A percentile compares a stretch with the other conserved stretches of the same genome.
phyloP scores from a whole-genome alignment of 257 asterid genomes.

The Osmanthus fragrans region DNA sequence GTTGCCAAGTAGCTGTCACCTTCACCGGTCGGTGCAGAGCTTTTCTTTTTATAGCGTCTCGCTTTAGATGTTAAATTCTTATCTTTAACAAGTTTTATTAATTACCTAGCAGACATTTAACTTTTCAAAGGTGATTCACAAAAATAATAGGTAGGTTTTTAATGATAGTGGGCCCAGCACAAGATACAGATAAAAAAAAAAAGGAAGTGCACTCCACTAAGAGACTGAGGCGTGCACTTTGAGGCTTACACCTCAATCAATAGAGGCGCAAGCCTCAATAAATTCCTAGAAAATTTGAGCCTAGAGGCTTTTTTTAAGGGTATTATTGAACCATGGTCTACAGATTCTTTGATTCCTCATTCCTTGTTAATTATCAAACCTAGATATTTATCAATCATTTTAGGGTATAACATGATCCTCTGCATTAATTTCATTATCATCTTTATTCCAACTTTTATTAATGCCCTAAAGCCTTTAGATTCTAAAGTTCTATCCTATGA shows the following conservation, averaged over 20 bases:
- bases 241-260: background rate
- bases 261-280: too few species aligned
- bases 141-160: background rate
- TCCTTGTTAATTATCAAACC: background rate
- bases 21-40: too few species aligned
- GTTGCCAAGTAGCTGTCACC: too few species aligned
- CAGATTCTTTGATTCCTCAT: background rate
- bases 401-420: background rate
- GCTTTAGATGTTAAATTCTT: background rate
- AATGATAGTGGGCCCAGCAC: background rate
- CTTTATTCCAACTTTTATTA: background rate
- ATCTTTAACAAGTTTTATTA: too few species aligned
- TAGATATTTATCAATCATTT: background rate
- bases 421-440: background rate
- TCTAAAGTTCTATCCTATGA: background rate
- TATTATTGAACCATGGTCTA: background rate
- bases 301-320: background rate
- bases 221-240: background rate
- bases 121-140: background rate
- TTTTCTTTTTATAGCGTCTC: too few species aligned
- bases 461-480: background rate
- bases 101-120: background rate
- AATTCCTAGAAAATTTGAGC: too few species aligned
- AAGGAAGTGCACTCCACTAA: background rate
- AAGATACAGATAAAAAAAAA: background rate